Evolutionary conservation across 2,329 filamentous ascomycete genomes (phyloP), one percentile per base, ranked within the genome.

Genomic region (Neonectria punicea): DNA sequence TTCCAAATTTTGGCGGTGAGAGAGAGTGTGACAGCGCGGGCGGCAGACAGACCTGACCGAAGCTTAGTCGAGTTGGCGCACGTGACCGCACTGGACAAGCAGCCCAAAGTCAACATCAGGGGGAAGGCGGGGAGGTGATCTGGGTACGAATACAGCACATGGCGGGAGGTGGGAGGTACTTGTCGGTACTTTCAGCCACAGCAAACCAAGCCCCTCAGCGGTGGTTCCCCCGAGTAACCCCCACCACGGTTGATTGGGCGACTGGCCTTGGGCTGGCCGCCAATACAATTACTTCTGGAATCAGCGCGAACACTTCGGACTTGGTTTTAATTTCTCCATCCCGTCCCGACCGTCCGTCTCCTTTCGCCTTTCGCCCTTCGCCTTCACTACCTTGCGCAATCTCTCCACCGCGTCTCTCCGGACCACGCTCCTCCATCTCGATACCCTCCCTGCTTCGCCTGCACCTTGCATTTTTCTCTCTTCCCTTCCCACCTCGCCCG

Each of bases 1-100:
- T 70, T 70, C 20, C 54, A 75, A 76, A 75, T 70, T 76, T 78
- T 74, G 71, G 75, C 75, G 75, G 76, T 76, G 73, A 77, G 63
- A 60, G 58, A 25, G 34, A 18, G 32, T 16, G 14, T 39, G 43
- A 22, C 43, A 46, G 30, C 30, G 4, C 30, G 10, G 20, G 10
- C 43, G 43, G 25, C 25, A 25, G 22, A 25, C 22, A 25, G 25
- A 25, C 5, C 5, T 25, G 25, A 25, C 25, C 25, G 5, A 6
- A 25, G 25, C 25, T 25, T 6, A 25, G 25, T 6, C 11, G 59
- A 10, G 11, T 8, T 22, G 9, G 13, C 0, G 16, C 71, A 73
- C 71, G 71, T 73, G 71, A 73, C 60, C 53, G 10, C 28, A 36
- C 50, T 54, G 60, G 34, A 47, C 53, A 25, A 32, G 44, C 43